Evolutionary conservation across 2,329 filamentous ascomycete genomes (phyloP).

Genomic region (Paecilomyces fulvus): DNA sequence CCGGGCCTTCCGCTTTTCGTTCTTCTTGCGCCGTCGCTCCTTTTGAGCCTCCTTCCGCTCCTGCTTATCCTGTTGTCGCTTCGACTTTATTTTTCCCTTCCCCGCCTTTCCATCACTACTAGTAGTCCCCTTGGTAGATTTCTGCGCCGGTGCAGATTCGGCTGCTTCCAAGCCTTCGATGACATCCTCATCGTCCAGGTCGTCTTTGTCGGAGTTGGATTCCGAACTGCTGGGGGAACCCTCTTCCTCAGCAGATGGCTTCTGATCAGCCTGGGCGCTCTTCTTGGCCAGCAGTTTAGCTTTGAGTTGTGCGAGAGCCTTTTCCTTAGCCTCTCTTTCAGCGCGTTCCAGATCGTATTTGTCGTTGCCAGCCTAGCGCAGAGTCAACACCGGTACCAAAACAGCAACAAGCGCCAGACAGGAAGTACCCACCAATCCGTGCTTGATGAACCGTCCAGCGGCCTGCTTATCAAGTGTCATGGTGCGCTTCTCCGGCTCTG

Average conservation of each 20-base stretch:
- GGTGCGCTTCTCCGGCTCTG: constrained; percentile 47
- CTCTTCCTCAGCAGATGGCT: constrained; percentile 9
- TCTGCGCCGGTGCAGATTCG: not conserved
- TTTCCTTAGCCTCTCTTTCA: constrained; percentile 43
- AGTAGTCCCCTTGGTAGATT: constrained; percentile 5
- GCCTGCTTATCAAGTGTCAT: constrained; percentile 65
- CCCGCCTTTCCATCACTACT: constrained; percentile 5
- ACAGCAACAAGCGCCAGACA: not conserved
- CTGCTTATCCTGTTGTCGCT: constrained; percentile 11
- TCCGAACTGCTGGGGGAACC: constrained; percentile 4
- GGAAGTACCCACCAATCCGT: constrained; percentile 56
- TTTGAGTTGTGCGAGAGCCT: constrained; percentile 41
- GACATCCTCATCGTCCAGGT: constrained; percentile 8
- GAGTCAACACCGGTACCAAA: constrained; percentile 3
- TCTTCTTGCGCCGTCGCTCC: constrained; percentile 28
- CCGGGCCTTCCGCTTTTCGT: constrained; percentile 26
- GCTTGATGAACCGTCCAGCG: constrained; percentile 71
- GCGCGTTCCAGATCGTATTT: constrained; percentile 44
- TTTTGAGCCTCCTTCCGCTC: constrained; percentile 18
- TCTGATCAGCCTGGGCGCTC: constrained; percentile 15
- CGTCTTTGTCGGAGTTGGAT: constrained; percentile 9
- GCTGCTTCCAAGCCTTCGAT: constrained; percentile 3
- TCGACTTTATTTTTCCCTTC: constrained; percentile 22
- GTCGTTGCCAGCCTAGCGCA: constrained; percentile 38
- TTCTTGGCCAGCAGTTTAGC: constrained; percentile 37